Conservation (phyloP, 1,284 basidiomycete genomes). For the Veloboletus limbatus region DNA sequence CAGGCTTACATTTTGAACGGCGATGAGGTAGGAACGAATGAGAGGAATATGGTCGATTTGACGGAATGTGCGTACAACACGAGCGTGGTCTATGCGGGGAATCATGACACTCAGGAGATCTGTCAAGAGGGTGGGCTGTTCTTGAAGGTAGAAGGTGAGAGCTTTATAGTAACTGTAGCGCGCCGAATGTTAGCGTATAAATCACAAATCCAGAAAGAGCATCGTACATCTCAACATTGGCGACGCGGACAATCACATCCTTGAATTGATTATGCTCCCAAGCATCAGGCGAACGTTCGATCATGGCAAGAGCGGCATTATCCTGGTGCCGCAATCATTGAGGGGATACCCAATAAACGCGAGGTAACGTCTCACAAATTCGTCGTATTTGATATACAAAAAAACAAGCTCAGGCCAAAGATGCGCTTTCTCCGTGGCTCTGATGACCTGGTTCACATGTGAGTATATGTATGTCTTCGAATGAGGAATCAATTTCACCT, state of each 20-base stretch:
- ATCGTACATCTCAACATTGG: constrained; percentile 93
- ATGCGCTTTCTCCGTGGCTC: constrained; percentile 93
- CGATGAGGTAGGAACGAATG: constrained; percentile 94
- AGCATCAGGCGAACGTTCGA: constrained; percentile 94
- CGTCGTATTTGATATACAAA: constrained; percentile 97
- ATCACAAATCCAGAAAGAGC: not conserved
- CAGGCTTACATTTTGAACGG: constrained; percentile 84
- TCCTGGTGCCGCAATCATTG: constrained; percentile 49
- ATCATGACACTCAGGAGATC: constrained; percentile 92
- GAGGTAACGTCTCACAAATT: constrained; percentile 61
- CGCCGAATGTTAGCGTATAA: constrained; percentile 1
- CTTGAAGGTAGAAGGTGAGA: constrained; percentile 85
- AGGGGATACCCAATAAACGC: not conserved
- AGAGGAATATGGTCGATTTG: constrained; percentile 96
- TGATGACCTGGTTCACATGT: constrained; percentile 68
- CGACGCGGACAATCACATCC: constrained; percentile 91
- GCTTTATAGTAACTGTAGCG: constrained; percentile 79
- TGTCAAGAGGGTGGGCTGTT: constrained; percentile 90
- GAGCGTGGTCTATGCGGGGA: constrained; percentile 89
- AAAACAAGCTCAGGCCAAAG: constrained; percentile 99
- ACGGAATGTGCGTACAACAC: constrained; percentile 94
- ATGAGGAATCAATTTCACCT: constrained; percentile 35
- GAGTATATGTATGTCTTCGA: constrained; percentile 5
- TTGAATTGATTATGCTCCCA: constrained; percentile 99
- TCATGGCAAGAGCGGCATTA: constrained; percentile 96